Conservation (phyloP, 345 rosid species). For the Populus tremula region DNA sequence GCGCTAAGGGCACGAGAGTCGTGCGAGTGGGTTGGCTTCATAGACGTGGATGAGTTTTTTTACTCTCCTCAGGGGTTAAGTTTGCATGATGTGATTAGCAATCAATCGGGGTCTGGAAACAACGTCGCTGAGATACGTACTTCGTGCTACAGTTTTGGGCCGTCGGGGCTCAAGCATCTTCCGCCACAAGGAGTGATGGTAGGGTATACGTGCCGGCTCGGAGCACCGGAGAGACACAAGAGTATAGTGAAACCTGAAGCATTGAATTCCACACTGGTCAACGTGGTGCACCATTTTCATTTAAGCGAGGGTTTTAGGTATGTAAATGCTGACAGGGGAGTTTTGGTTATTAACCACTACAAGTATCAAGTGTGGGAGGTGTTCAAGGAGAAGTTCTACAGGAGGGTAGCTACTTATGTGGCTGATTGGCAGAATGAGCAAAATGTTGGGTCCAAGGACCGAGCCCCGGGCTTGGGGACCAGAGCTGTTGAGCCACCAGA, state of each 20-base stretch:
- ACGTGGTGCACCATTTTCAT: constrained; percentile 85
- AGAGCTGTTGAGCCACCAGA: constrained; percentile 68
- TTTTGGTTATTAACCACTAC: constrained; percentile 73
- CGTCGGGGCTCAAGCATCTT: constrained; percentile 48
- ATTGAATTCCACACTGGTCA: constrained; percentile 64
- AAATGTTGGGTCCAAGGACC: constrained; percentile 75
- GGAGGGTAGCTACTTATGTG: constrained; percentile 90
- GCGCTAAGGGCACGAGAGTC: constrained; percentile 54
- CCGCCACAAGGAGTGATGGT: constrained; percentile 54
- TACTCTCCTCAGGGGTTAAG: constrained; percentile 44
- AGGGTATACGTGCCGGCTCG: constrained; percentile 70
- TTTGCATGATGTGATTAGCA: constrained; percentile 34
- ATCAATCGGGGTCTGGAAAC: constrained; percentile 14
- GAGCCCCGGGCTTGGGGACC: constrained; percentile 87
- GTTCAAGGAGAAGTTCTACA: constrained; percentile 75
- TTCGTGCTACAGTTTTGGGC: constrained; percentile 71
- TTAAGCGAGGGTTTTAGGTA: constrained; percentile 42
- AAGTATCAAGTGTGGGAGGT: constrained; percentile 93
- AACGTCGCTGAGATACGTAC: constrained; percentile 53
- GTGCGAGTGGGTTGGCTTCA: constrained; percentile 83
- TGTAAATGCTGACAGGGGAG: constrained; percentile 41
- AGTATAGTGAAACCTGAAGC: constrained; percentile 76
- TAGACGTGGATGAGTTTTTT: constrained; percentile 76
- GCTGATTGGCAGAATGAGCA: constrained; percentile 78
- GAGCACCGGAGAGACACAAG: constrained; percentile 74